Percentiles rank a stretch among this genome's conserved stretches.
Evolutionary conservation across 129 eudicot genomes (phyloP).

Genomic region (Pseudognaphalium luteoalbum): DNA sequence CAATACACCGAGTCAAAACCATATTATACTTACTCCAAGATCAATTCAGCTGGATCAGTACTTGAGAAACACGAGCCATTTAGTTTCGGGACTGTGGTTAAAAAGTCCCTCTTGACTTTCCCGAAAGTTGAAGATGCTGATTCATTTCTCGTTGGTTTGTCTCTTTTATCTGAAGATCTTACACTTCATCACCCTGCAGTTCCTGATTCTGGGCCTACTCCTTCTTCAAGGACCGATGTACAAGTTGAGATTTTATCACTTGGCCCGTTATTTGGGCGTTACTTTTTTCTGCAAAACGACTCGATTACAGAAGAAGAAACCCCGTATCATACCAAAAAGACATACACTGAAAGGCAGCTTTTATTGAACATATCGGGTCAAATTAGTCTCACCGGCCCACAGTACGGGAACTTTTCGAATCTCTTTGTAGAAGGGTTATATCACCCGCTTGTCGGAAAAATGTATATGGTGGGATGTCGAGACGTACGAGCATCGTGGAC

Average conservation of each 20-base stretch:
- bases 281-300: conserved; percentile 47
- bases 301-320: conserved; percentile 39
- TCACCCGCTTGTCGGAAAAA: conserved; percentile 65
- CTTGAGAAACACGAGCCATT: conserved; percentile 84
- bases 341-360: conserved; percentile 65
- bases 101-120: conserved; percentile 65
- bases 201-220: conserved; percentile 45
- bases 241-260: conserved; percentile 75
- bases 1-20: conserved; percentile 62
- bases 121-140: conserved; percentile 72
- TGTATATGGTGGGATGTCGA: conserved; percentile 88
- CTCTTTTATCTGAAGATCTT: conserved; percentile 86
- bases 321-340: conserved; percentile 43
- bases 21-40: conserved; percentile 66
- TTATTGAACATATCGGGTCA: conserved; percentile 83
- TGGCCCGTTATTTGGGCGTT: conserved; percentile 76
- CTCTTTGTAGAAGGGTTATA: conserved; percentile 82
- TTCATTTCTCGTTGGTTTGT: conserved; percentile 46
- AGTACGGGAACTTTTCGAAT: conserved; percentile 48
- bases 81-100: conserved; percentile 60
- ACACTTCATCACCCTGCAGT: conserved; percentile 72
- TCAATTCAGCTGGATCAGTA: conserved; percentile 54
- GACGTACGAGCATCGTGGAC: conserved; percentile 82
- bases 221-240: conserved; percentile 45
- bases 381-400: conserved; percentile 48